Percentiles rank a stretch among this genome's conserved stretches.
phyloP scores from a whole-genome alignment of 805 yeast species.

The Teunomyces panamensis region DNA sequence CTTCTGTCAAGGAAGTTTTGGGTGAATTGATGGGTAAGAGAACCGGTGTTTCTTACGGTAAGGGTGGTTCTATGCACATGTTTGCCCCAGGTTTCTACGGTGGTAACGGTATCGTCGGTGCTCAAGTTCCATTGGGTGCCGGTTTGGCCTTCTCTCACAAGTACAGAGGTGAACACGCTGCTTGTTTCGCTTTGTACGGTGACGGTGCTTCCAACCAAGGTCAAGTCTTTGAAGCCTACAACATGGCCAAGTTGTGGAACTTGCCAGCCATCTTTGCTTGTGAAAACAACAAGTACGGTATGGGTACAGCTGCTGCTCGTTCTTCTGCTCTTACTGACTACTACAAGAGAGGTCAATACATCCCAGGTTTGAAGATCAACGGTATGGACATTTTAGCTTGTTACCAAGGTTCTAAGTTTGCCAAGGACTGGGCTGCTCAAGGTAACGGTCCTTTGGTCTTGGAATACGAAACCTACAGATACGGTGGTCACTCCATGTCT shows the following conservation, averaged over 20 bases:
- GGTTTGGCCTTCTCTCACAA: constrained; percentile 98
- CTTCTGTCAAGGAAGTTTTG: constrained; percentile 81
- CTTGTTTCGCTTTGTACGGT: constrained; percentile 90
- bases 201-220: constrained; percentile 99
- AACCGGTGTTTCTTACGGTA: constrained; percentile 92
- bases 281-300: constrained; percentile 99
- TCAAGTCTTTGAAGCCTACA: constrained; percentile 95
- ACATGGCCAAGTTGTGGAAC: constrained; percentile 99
- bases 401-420: constrained; percentile 94
- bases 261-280: constrained; percentile 93
- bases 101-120: constrained; percentile 99
- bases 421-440: constrained; percentile 90
- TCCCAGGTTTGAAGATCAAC: constrained; percentile 96
- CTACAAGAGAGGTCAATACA: constrained; percentile 98
- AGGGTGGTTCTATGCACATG: constrained; percentile 99
- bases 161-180: constrained; percentile 74
- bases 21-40: constrained; percentile 98
- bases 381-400: constrained; percentile 98
- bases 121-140: constrained; percentile 97
- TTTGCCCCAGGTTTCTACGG: constrained; percentile 94
- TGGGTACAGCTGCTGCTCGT: constrained; percentile 98
- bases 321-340: constrained; percentile 95
- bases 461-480: constrained; percentile 98
- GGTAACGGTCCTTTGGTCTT: constrained; percentile 96
- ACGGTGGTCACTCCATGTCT: constrained; percentile 99